phyloP scores from a whole-genome alignment of 345 rosid species.

The Zanthoxylum bungeanum region DNA sequence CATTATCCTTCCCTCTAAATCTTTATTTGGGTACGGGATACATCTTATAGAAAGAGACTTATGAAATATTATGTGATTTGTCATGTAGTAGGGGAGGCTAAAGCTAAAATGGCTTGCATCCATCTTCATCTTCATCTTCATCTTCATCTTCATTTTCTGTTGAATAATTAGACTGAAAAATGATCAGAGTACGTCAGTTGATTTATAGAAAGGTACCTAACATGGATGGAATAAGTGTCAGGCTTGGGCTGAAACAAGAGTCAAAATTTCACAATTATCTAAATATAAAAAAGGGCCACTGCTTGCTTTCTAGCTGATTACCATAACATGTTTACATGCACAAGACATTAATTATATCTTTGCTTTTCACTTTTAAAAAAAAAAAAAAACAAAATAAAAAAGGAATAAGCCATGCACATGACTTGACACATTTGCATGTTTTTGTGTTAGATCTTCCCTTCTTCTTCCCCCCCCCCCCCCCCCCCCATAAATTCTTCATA shows the following conservation, averaged over 20 bases:
- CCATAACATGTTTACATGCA: neutral
- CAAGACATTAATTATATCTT: neutral
- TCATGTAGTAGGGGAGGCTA: neutral
- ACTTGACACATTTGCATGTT: slow-evolving; percentile 2
- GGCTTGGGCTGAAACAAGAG: slow-evolving; percentile 1
- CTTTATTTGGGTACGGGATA: too few species aligned
- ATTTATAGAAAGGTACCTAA: too few species aligned
- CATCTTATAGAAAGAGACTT: too few species aligned
- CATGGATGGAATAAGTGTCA: neutral
- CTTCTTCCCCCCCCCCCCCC: too few species aligned
- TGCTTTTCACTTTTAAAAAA: neutral
- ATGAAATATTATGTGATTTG: too few species aligned
- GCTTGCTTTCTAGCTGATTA: neutral
- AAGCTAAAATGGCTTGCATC: too few species aligned
- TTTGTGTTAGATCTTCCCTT: slow-evolving; percentile 12
- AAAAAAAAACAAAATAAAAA: neutral
- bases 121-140: neutral
- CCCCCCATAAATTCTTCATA: neutral
- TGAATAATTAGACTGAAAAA: neutral
- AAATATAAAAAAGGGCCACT: too few species aligned
- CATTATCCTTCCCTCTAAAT: too few species aligned
- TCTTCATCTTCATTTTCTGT: neutral
- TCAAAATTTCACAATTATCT: slow-evolving; percentile 15
- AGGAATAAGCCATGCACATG: slow-evolving; percentile 15
- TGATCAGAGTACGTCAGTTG: too few species aligned